Evolutionary conservation across 345 rosid genomes (phyloP), one percentile per base, ranked within the genome.

Genomic region (Cochlearia excelsa): DNA sequence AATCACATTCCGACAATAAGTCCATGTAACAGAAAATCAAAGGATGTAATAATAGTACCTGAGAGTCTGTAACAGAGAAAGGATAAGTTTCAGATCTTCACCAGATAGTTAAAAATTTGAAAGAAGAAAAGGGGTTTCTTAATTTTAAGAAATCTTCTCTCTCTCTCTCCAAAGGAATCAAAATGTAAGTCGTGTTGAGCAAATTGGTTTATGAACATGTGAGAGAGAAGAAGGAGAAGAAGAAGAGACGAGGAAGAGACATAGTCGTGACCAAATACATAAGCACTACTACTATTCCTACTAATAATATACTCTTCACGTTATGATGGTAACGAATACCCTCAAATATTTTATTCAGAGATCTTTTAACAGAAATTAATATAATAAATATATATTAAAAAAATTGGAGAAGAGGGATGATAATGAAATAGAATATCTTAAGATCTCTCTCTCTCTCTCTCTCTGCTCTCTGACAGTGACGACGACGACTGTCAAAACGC

Each of bases 221-320:
- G 45, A 57, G 30, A 50, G 35, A 9, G 31, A 6, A 23, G 41
- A 26, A 49, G 51, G 0, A 61, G 70, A 35, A 56, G 35, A 41
- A 67, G 62, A 61, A 46, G 64, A 51, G 65, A 69, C 47, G 59
- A 51, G 57, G 53, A 57, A 65, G 67, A 30, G 76, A 78, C 81
- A 54, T 39, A 71, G 82, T 83, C 75, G 81, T 66, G 82, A 73
- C 65, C 72, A 77, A 70, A 66, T 69, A 72, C 67, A 59, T 74
- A 31, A 75, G 76, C 80, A 80, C 85, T 56, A 77, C 71, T 70
- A 35, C 50, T 39, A 59, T 55, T 49, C 9, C 5, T 37, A 37
- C 40, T 66, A 57, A 60, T 51, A 53, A 66, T 51, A 7, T 16
- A 16, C 23, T 16, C 23, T 16, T 16, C 73, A 67, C 71, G 71